Evolutionary conservation across 164 flowering plant genomes (phyloP).

Genomic region (Macadamia integrifolia): DNA sequence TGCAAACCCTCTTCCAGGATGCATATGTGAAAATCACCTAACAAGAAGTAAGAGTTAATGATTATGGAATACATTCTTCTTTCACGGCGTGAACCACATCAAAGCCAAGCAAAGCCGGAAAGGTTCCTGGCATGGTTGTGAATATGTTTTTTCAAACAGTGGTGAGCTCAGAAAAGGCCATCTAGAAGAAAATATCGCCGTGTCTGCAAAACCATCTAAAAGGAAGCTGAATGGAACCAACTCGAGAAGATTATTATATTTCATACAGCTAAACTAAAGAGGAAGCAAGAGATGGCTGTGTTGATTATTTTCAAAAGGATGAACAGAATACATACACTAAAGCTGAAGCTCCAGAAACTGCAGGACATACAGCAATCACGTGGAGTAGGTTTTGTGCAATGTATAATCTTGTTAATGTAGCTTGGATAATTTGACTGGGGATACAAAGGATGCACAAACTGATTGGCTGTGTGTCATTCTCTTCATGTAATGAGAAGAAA

Average conservation of each 20-base stretch:
- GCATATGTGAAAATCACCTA: constrained; percentile 59
- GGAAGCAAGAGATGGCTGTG: background rate
- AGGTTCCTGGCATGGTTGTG: background rate
- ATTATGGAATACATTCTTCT: background rate
- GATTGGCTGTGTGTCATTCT: too few relatives aligned
- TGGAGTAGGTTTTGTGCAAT: too few relatives aligned
- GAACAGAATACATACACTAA: background rate
- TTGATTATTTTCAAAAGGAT: background rate
- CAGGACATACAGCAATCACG: too few relatives aligned
- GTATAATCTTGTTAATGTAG: too few relatives aligned
- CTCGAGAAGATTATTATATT: background rate
- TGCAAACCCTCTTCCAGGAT: constrained; percentile 94
- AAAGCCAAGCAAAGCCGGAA: background rate
- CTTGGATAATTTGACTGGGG: too few relatives aligned
- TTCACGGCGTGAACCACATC: background rate
- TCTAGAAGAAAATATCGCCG: background rate
- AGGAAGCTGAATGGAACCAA: background rate
- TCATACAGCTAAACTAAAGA: background rate
- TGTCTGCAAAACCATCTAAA: background rate
- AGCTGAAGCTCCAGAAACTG: background rate
- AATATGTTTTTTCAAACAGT: background rate
- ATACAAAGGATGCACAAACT: too few relatives aligned
- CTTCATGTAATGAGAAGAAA: too few relatives aligned
- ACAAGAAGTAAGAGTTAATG: constrained; percentile 11
- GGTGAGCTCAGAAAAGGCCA: background rate